Evolutionary conservation across 78 protist genomes (phyloP).

Genomic region (Cyanophora paradoxa): DNA sequence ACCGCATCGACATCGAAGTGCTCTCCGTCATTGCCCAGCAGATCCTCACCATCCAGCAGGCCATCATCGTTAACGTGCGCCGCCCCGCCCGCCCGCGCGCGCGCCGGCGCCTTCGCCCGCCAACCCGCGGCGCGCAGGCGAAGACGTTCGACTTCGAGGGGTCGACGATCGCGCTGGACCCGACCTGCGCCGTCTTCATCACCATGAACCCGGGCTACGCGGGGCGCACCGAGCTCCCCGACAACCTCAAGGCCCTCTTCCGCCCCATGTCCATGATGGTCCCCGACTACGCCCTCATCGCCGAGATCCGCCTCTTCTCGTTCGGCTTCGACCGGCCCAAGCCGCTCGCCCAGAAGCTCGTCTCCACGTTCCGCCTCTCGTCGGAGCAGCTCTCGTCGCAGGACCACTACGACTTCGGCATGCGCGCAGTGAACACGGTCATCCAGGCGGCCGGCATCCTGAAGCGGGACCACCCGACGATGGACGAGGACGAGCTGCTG

Average conservation of each 20-base stretch:
- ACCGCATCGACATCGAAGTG: conserved; percentile 80
- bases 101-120: not conserved
- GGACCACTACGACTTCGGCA: conserved; percentile 79
- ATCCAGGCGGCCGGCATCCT: conserved; percentile 71
- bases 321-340: conserved; percentile 59
- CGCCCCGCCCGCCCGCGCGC: not conserved
- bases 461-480: conserved; percentile 46
- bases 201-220: conserved; percentile 82
- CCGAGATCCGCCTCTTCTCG: conserved; percentile 78
- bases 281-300: conserved; percentile 88
- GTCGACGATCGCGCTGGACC: conserved; percentile 28
- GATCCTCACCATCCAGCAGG: conserved; percentile 61
- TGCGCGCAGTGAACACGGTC: conserved; percentile 87
- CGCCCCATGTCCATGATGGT: conserved; percentile 85
- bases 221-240: conserved; percentile 79
- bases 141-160: conserved; percentile 57
- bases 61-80: conserved; percentile 27
- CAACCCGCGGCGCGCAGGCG: conserved; percentile 9
- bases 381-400: conserved; percentile 72
- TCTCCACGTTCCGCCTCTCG: conserved; percentile 60
- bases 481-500: conserved; percentile 62
- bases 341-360: conserved; percentile 36
- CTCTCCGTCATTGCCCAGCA: conserved; percentile 82
- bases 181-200: conserved; percentile 55
- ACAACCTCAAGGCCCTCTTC: conserved; percentile 76